Evolutionary conservation across 2,329 filamentous ascomycete genomes (phyloP), one percentile per base, ranked within the genome.

Genomic region (Fusarium domesticum): DNA sequence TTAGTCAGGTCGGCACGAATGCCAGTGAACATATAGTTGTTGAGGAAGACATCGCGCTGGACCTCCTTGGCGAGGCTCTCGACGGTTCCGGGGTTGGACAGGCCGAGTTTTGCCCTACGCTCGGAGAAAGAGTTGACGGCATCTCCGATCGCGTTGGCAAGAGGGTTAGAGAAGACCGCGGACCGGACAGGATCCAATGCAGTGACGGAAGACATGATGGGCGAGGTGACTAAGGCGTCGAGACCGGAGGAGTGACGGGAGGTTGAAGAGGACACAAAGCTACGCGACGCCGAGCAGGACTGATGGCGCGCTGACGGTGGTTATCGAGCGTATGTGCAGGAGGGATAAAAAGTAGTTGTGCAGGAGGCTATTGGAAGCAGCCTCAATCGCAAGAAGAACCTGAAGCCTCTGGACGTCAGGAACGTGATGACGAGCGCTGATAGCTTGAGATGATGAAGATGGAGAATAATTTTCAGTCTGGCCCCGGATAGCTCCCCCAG

Each of bases 1-100:
- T 96, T 97, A 67, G 90, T 96, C 67, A 97, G 77, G 71, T 98
- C 93, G 68, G 92, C 95, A 66, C 92, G 88, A 69, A 98, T 80
- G 63, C 93, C 93, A 35, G 89, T 87, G 77, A 98, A 97, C 83
- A 93, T 95, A 70, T 89, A 87, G 77, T 96, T 96, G 73, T 86
- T 93, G 63, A 96, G 83, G 67, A 97, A 85, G 60, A 96, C 91
- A 80, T 96, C 91, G 72, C 91, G 90, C 75, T 95, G 86, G 52
- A 96, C 90, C 76, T 98, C 93, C 67, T 87, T 85, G 59, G 87
- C 81, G 67, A 96, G 84, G 64, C 84, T 84, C 72, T 98, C 93
- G 57, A 96, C 84, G 40, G 87, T 91, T 61, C 93, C 93, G 32
- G 93, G 93, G 72, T 97, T 97, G 58, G 85, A 79, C 59, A 98